Conservation (phyloP, 2,329 filamentous ascomycete species). For the Orbilia oligospora region DNA sequence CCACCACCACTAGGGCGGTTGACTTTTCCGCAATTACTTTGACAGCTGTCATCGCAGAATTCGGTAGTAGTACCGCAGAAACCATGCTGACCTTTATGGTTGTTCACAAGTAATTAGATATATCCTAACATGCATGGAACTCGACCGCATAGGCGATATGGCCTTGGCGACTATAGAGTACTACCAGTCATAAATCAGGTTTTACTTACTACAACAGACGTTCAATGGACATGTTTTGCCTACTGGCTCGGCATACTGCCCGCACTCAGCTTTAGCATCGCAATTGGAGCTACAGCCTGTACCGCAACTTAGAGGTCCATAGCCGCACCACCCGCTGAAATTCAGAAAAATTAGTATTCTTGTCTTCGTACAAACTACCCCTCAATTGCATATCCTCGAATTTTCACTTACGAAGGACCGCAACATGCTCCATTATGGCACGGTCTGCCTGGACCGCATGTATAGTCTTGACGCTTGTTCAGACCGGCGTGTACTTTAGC, state of each 20-base stretch:
- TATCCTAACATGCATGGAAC: no score
- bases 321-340: constrained; percentile 36
- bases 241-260: constrained; percentile 40
- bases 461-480: constrained; percentile 10
- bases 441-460: constrained; percentile 24
- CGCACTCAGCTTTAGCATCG: constrained; percentile 56
- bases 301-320: constrained; percentile 32
- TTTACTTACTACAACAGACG: constrained; percentile 52
- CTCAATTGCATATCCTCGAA: no score
- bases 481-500: constrained; percentile 48
- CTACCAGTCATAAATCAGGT: neutral
- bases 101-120: constrained; percentile 15
- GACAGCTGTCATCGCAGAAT: constrained; percentile 58
- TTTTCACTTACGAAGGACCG: constrained; percentile 50
- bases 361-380: constrained; percentile 3
- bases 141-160: no score
- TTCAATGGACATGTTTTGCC: constrained; percentile 56
- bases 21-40: constrained; percentile 40
- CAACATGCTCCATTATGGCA: constrained; percentile 63
- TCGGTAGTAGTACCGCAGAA: constrained; percentile 61
- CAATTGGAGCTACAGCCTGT: constrained; percentile 48
- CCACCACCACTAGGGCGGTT: constrained; percentile 37
- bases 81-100: constrained; percentile 41
- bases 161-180: no score
- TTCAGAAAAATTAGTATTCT: constrained; percentile 3